phyloP scores from a whole-genome alignment of 106 monocot species.

The Dioscorea zingiberensis region DNA sequence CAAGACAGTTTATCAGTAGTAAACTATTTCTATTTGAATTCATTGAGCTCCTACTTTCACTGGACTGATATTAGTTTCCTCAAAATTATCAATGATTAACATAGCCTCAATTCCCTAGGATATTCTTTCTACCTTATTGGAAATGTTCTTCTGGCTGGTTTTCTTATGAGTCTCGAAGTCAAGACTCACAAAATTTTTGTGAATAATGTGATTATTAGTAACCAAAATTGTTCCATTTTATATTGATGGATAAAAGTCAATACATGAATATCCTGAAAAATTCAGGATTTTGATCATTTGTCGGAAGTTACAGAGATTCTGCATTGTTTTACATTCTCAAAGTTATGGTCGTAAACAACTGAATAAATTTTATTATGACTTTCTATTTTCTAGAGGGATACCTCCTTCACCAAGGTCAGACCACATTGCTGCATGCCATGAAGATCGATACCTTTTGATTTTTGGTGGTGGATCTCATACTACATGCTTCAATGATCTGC shows the following conservation, averaged over 20 bases:
- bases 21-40: neutral
- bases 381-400: slow-evolving; percentile 50
- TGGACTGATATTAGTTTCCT: no score
- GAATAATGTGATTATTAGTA: no score
- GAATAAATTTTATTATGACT: neutral
- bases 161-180: no score
- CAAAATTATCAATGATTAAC: no score
- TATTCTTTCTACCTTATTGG: no score
- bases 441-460: slow-evolving; percentile 81
- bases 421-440: slow-evolving; percentile 94
- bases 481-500: slow-evolving; percentile 92
- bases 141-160: no score
- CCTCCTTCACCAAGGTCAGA: slow-evolving; percentile 98
- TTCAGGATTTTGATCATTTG: neutral
- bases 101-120: no score
- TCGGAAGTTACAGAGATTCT: neutral
- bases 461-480: slow-evolving; percentile 99
- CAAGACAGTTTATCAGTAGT: neutral
- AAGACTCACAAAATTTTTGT: no score
- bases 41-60: no score
- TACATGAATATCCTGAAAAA: no score
- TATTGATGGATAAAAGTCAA: neutral
- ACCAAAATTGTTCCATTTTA: neutral
- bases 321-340: neutral
- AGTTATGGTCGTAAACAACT: neutral